Base-by-base conservation (phyloP, 2,329 filamentous ascomycete genomes). In the Botrytis paeoniae region DNA sequence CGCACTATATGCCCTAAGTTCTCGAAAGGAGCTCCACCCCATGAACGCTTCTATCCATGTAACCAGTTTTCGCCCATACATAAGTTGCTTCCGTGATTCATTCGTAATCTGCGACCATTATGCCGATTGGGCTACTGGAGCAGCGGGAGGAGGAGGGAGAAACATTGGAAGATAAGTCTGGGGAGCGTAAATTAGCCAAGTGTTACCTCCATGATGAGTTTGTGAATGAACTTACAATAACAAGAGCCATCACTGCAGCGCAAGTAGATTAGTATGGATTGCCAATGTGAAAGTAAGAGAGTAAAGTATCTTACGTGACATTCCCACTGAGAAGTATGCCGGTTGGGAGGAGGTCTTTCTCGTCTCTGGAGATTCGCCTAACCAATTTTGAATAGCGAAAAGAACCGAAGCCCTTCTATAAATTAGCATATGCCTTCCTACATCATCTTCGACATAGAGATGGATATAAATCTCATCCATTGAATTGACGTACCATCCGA, bases 371-470 rank as follows among this genome's bases (percentile, higher is more conserved):
- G 90, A 91, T 86, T 94, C 92, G 76, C 90, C 90, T 65, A 94
- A 87, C 92, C 92, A 95, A 81, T 85, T 90, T 84, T 95, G 91
- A 71, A 94, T 82, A 76, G 91, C 88, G 82, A 93, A 91, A 74
- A 94, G 87, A 48, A 95, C 89, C 59, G 92, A 88, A 18, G 89
- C 89, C 92, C 90, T 92, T 77, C 29, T 10, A 41, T 25, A n/a
- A 35, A 64, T 78, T 74, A 76, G 74, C 70, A 59, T 25, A 25
- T 32, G 6, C 57, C n/a, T 39, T 35, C 43, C 22, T 60, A 39
- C 41, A 70, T 51, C 61, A 43, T 32, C 37, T n/a, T 68, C 48
- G 20, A 57, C 8, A 41, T 41, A 39, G 32, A 32, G 48, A 41
- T 3, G 25, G 22, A 29, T 37, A n/a, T 14, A 9, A 22, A 59